Percentiles rank a stretch among this genome's conserved stretches.
Evolutionary conservation across 2,329 filamentous ascomycete species (phyloP).

Genomic region (Hypoxylon rubiginosum): DNA sequence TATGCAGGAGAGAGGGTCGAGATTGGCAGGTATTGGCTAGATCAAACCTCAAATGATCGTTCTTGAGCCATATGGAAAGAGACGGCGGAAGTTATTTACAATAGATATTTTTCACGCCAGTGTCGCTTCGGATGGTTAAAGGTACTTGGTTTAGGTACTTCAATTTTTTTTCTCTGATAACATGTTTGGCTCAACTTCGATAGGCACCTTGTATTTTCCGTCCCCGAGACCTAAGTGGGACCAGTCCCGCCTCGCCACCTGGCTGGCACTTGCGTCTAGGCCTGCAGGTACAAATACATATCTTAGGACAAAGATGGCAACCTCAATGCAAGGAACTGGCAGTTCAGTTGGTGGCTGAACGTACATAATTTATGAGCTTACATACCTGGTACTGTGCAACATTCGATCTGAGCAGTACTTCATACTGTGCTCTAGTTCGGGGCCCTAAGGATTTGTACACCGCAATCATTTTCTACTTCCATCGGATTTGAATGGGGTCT

Average conservation of each 20-base stretch:
- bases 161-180: constrained; percentile 35
- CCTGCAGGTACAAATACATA: no score
- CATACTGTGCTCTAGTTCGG: background rate
- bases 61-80: constrained; percentile 3
- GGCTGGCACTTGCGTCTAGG: background rate
- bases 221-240: constrained; percentile 2
- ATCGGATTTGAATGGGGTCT: constrained; percentile 20
- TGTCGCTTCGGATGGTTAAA: constrained; percentile 8
- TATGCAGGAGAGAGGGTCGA: background rate
- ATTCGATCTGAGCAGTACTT: no score
- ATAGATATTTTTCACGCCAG: constrained; percentile 22
- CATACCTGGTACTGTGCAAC: background rate
- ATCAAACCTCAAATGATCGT: background rate
- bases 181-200: constrained; percentile 13
- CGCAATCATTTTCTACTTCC: constrained; percentile 4
- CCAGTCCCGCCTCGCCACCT: background rate
- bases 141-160: constrained; percentile 14
- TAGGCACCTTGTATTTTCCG: constrained; percentile 40
- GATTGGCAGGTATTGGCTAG: background rate
- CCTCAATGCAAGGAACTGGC: no score
- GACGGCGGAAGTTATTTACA: constrained; percentile 17
- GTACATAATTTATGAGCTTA: no score
- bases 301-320: no score
- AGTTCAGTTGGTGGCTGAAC: no score
- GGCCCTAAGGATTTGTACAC: background rate